phyloP scores from a whole-genome alignment of 108 stramenopile genomes.

The Nitzschia palea region DNA sequence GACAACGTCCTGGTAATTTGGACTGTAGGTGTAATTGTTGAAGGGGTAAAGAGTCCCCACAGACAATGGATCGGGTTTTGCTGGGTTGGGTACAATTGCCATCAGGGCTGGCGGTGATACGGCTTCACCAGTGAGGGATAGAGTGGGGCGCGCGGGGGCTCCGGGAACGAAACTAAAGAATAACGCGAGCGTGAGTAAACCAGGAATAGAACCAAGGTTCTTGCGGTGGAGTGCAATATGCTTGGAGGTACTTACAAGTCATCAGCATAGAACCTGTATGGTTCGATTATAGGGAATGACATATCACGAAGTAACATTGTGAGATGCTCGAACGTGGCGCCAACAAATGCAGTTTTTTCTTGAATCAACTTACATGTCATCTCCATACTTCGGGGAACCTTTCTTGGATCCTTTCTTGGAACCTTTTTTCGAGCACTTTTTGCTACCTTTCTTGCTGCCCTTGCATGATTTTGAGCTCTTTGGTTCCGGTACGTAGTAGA shows the following conservation, averaged over 20 bases:
- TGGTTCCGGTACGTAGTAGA: background rate
- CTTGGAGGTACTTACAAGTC: background rate
- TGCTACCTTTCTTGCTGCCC: background rate
- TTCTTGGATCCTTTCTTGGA: constrained; percentile 4
- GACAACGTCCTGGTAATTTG: background rate
- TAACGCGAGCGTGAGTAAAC: background rate
- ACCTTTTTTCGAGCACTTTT: constrained; percentile 2
- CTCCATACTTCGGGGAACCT: no score
- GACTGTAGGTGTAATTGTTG: background rate
- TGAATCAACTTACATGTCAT: background rate
- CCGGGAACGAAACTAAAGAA: constrained; percentile 13
- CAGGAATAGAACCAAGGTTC: background rate
- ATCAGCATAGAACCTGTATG: constrained; percentile 4
- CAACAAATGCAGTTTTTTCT: background rate
- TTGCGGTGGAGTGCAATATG: background rate
- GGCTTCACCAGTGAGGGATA: background rate
- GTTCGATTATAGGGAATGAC: no score
- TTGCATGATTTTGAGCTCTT: constrained; percentile 1
- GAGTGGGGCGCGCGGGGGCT: background rate
- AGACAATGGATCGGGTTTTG: background rate
- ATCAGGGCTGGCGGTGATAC: background rate
- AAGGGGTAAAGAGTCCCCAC: constrained; percentile 17
- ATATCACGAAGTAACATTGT: no score
- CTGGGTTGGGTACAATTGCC: background rate
- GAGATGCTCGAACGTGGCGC: no score